Conservation (phyloP, 1,139 yeast species). For the Taphrina confusa region DNA sequence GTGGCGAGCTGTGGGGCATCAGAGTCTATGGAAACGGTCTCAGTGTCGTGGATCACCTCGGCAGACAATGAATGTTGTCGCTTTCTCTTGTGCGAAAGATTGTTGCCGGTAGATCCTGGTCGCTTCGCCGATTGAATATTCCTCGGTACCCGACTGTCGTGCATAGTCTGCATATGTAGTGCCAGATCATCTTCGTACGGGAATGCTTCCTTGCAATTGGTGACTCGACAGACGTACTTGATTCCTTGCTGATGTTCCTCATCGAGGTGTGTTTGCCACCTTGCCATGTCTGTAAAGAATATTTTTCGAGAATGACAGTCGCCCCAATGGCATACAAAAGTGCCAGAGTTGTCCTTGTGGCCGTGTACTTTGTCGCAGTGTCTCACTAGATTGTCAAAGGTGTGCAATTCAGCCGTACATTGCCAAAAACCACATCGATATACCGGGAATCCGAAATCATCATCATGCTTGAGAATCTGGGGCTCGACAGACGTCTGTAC, state of each 20-base stretch:
- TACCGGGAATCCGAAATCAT: neutral
- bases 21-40: too few species aligned
- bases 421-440: conserved; percentile 11
- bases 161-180: neutral
- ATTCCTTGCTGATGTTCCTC: conserved; percentile 17
- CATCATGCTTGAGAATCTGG: neutral
- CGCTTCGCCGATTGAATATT: too few species aligned
- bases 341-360: neutral
- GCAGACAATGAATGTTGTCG: too few species aligned
- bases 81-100: too few species aligned
- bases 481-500: neutral
- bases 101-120: too few species aligned
- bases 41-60: too few species aligned
- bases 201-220: conserved; percentile 10
- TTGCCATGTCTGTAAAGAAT: neutral
- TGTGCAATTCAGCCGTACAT: conserved; percentile 15
- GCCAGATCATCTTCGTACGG: conserved; percentile 13
- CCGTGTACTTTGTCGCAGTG: conserved; percentile 20
- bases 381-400: conserved; percentile 5
- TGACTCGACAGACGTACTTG: conserved; percentile 1
- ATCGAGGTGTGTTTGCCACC: conserved; percentile 21
- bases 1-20: too few species aligned
- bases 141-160: too few species aligned
- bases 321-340: conserved; percentile 10
- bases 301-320: conserved; percentile 1